phyloP scores from a whole-genome alignment of 192 early-diverging fungal species.

The Jimgerdemannia lactiflua region DNA sequence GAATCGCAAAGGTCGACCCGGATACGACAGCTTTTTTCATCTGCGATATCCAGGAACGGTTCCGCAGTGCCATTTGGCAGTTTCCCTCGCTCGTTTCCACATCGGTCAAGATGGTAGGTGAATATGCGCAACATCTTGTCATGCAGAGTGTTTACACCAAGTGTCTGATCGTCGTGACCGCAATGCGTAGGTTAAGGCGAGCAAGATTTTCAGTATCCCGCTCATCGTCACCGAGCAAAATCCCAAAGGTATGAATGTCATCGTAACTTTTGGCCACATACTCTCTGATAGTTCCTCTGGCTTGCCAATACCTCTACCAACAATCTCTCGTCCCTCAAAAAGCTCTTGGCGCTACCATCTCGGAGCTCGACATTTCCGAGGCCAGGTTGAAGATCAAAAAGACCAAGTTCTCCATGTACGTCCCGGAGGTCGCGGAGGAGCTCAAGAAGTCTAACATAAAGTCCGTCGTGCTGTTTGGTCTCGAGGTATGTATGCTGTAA shows the following conservation, averaged over 20 bases:
- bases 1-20: constrained; percentile 49
- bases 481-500: constrained; percentile 58
- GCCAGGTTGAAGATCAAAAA: constrained; percentile 65
- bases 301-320: background rate
- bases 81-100: constrained; percentile 79
- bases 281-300: background rate
- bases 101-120: constrained; percentile 80
- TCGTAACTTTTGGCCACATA: too few species aligned
- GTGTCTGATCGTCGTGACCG: too few species aligned
- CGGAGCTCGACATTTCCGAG: constrained; percentile 69
- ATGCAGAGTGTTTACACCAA: too few species aligned
- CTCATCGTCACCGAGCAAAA: constrained; percentile 92
- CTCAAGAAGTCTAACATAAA: constrained; percentile 49
- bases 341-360: constrained; percentile 74
- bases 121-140: too few species aligned
- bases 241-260: constrained; percentile 48
- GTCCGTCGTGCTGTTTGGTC: constrained; percentile 85
- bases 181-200: constrained; percentile 55
- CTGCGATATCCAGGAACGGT: constrained; percentile 91
- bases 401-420: constrained; percentile 89
- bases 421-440: constrained; percentile 53
- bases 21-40: constrained; percentile 80
- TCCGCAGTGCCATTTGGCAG: constrained; percentile 73
- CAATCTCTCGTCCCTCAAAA: background rate
- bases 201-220: constrained; percentile 76